Evolutionary conservation across 2,329 filamentous ascomycete genomes (phyloP).

Genomic region (Fusarium nelsonii): DNA sequence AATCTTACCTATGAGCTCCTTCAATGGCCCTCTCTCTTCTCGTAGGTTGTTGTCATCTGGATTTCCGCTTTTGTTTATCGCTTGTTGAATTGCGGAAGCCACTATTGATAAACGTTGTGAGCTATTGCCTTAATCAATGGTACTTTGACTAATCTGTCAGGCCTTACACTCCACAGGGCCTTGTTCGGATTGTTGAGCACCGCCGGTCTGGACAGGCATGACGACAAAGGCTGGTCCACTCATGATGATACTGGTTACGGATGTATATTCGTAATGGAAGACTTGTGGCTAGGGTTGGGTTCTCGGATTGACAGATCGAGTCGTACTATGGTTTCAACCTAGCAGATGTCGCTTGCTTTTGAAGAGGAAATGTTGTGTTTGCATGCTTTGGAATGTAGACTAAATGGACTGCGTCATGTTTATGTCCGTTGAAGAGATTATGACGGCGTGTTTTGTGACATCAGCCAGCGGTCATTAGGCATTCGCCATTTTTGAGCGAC

Average conservation of each 20-base stretch:
- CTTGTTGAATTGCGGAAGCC: neutral
- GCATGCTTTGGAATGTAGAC: neutral
- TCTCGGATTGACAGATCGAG: neutral
- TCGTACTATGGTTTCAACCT: neutral
- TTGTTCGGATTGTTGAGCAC: neutral
- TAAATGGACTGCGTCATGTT: neutral
- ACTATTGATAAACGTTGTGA: neutral
- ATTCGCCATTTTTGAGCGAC: neutral
- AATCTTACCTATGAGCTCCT: slow-evolving; percentile 3
- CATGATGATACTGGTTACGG: neutral
- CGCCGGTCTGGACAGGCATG: neutral
- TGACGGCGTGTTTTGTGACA: neutral
- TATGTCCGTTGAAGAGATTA: neutral
- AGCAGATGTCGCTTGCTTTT: neutral
- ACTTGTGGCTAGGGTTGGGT: neutral
- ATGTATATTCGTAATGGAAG: neutral
- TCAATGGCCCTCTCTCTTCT: neutral
- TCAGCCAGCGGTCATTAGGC: neutral
- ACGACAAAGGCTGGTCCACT: neutral
- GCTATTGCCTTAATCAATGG: neutral
- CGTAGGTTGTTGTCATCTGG: neutral
- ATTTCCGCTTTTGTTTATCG: neutral
- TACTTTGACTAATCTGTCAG: neutral
- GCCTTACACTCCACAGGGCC: neutral
- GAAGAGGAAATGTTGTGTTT: neutral